These are phyloP conservation scores for Laguncularia racemosa DNA, from an alignment of 345 rosid species.

Conservation along the genomic window DNA sequence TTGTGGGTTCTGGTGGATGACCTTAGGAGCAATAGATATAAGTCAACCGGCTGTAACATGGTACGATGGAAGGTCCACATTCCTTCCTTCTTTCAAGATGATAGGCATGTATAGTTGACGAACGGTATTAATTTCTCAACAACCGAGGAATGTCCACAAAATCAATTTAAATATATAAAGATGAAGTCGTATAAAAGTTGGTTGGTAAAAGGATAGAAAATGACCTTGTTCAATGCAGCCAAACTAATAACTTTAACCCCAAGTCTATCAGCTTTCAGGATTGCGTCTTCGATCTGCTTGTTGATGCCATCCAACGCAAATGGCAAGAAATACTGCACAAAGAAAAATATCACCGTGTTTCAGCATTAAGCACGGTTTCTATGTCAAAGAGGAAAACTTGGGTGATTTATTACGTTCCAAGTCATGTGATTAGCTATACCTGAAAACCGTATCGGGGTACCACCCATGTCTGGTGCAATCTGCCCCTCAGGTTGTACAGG, in stretches of 20 bases:
- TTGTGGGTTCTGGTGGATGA: no score
- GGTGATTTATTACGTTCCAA: neutral
- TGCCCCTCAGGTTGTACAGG: conserved; percentile 61
- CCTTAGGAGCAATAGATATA: no score
- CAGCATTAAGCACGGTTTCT: no score
- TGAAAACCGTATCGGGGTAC: conserved; percentile 92
- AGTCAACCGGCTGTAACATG: no score
- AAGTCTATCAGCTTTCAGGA: conserved; percentile 62
- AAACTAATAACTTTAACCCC: conserved; percentile 95
- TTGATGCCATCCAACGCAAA: conserved; percentile 84
- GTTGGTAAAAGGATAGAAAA: conserved; percentile 1
- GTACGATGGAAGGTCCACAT: no score
- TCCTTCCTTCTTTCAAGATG: no score
- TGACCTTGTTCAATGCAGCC: conserved; percentile 89
- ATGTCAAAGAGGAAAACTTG: neutral
- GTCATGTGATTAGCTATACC: conserved; percentile 17
- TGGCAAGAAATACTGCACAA: conserved; percentile 87
- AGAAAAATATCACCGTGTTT: neutral
- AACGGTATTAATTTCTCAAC: no score
- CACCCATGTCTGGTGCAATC: conserved; percentile 66
- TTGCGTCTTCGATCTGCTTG: conserved; percentile 71
- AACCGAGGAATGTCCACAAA: no score
- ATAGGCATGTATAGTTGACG: no score
- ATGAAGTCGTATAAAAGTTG: neutral
- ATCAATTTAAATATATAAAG: no score